A percentile compares a stretch with the other conserved stretches of the same genome.
Conservation (phyloP, 2,329 filamentous ascomycete genomes). For the Penicillium sp. region DNA sequence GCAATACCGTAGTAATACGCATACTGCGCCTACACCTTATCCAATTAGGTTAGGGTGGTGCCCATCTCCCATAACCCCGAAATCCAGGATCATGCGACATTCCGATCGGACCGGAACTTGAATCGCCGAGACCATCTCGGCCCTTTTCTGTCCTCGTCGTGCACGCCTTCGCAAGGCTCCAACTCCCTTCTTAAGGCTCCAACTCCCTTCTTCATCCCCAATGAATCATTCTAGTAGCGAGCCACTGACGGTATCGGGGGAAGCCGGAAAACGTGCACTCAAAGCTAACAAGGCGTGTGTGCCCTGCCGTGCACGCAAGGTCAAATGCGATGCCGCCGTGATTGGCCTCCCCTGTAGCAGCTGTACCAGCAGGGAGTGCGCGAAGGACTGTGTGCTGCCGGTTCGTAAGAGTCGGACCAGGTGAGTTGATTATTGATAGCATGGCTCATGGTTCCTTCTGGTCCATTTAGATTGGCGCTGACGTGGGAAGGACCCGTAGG, state of each 20-base stretch:
- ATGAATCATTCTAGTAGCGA: neutral
- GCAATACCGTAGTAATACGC: too few relatives aligned
- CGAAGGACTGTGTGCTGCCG: conserved; percentile 2
- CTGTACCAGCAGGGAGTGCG: conserved; percentile 5
- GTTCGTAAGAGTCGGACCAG: neutral
- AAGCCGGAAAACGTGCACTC: neutral
- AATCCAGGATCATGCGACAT: neutral
- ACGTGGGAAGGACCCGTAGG: neutral
- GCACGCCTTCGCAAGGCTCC: neutral
- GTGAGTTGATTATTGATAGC: neutral
- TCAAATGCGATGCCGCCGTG: conserved; percentile 2
- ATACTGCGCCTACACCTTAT: too few relatives aligned
- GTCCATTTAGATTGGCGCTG: neutral
- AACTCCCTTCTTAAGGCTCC: too few relatives aligned
- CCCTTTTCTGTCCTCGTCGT: neutral
- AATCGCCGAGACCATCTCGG: neutral
- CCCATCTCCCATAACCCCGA: too few relatives aligned
- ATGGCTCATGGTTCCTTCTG: neutral
- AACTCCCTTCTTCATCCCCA: too few relatives aligned
- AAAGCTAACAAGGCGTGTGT: conserved; percentile 4
- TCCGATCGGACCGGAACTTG: conserved; percentile 4
- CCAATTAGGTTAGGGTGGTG: too few relatives aligned
- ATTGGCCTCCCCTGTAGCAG: conserved; percentile 5
- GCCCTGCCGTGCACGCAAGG: conserved; percentile 3
- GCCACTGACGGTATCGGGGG: neutral